phyloP scores from a whole-genome alignment of 2,329 filamentous ascomycete genomes.

The Penicillium expansum region DNA sequence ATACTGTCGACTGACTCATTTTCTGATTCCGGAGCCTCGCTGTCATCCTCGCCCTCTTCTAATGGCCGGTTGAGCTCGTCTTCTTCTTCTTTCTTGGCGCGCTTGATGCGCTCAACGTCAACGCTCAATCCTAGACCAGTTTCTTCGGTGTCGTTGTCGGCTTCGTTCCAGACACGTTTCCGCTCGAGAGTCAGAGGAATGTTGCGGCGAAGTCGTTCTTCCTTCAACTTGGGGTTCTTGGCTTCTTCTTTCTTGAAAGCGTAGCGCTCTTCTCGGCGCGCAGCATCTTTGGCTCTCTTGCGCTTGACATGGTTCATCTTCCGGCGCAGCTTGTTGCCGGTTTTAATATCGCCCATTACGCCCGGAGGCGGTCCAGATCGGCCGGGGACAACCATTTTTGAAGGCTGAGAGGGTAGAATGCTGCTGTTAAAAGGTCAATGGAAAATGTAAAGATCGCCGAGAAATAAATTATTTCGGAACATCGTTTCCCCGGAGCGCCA shows the following conservation, averaged over 20 bases:
- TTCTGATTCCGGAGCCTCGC: conserved; percentile 47
- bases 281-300: conserved; percentile 72
- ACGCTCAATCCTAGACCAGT: conserved; percentile 46
- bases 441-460: conserved; percentile 17
- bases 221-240: conserved; percentile 72
- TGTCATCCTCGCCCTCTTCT: conserved; percentile 48
- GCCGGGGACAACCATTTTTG: conserved; percentile 51
- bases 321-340: conserved; percentile 75
- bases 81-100: conserved; percentile 47
- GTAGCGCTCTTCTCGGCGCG: conserved; percentile 73
- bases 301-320: conserved; percentile 74
- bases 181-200: conserved; percentile 77
- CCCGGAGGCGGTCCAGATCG: conserved; percentile 45
- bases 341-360: conserved; percentile 52
- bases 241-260: conserved; percentile 80
- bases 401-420: background rate
- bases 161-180: conserved; percentile 87
- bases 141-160: conserved; percentile 53
- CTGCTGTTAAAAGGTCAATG: conserved; percentile 4
- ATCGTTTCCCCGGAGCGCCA: conserved; percentile 24
- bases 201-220: conserved; percentile 72
- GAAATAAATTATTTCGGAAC: conserved; percentile 33
- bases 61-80: conserved; percentile 37
- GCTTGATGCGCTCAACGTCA: conserved; percentile 50
- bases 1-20: conserved; percentile 70